Evolutionary conservation across 805 yeast genomes (phyloP), one percentile per base, ranked within the genome.

Genomic region (Maudiozyma turicensis): DNA sequence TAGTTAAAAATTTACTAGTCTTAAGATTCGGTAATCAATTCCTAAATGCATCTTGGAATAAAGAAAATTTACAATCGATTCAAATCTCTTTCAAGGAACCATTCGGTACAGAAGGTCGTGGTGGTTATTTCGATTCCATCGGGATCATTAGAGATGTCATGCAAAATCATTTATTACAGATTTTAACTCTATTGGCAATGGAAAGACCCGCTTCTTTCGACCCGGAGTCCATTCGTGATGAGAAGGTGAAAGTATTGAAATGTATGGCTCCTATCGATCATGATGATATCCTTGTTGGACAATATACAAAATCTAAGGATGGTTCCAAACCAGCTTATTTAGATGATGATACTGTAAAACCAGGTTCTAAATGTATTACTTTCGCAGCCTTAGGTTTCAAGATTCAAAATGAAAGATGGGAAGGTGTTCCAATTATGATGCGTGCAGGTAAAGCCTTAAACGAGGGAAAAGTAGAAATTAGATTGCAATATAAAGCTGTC

Each of bases 31-130:
- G 95, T 58, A 93, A 93, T 71, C 82, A 83, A 64, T 79, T 91
- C 67, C 74, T 93, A 63, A 78, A 78, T 61, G 87, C 95, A n/a
- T 78, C 85, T 49, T 93, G 97, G 97, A 84, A 85, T 72, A 82
- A 75, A 65, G 77, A 85, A 54, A 84, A 78, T 68, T 81, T 93
- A 62, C 75, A 80, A 53, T 78, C 83, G 39, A 82, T 93, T 53
- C 96, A 91, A 73, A 81, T 93, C 57, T 78, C 91, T 11, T 91
- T 93, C 76, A 93, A 93, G 73, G 99, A 93, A 72, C 87, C 93
- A n/a, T 93, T 93, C 60, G 99, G 99, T 49, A 93, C 99, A 40
- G 96, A 93, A 71, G 99, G 99, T 50, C 81, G 99, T 66, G 99
- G 99, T 58, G 99, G 99, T 38, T 93, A 93, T 73, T 93, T 93